Evolutionary conservation across 2,329 filamentous ascomycete genomes (phyloP).

Genomic region (Ceratocystis alfenasii): DNA sequence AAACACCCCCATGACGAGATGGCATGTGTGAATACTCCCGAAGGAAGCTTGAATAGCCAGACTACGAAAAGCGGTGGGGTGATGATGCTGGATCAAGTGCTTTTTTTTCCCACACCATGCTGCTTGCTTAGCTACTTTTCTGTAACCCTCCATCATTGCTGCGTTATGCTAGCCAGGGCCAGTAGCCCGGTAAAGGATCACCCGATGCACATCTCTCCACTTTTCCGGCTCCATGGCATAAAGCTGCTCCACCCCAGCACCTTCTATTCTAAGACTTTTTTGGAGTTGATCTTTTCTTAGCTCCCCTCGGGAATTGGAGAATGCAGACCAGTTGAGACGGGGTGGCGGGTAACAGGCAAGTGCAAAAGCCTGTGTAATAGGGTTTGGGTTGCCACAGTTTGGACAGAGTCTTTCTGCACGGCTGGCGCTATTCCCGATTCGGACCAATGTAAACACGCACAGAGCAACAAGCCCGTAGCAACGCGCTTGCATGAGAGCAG

Average conservation of each 20-base stretch:
- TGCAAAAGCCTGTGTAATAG: neutral
- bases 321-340: neutral
- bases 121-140: neutral
- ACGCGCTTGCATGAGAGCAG: constrained; percentile 2
- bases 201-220: neutral
- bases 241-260: neutral
- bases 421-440: neutral
- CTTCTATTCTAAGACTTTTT: neutral
- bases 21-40: neutral
- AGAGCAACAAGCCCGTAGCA: neutral
- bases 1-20: neutral
- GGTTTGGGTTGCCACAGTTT: neutral
- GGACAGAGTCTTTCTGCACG: neutral
- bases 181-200: neutral
- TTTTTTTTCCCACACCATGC: neutral
- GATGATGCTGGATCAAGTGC: neutral
- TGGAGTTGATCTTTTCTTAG: neutral
- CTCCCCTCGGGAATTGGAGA: neutral
- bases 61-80: neutral
- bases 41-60: neutral
- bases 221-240: neutral
- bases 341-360: neutral
- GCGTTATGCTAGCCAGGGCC: neutral
- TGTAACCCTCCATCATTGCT: neutral
- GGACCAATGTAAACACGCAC: neutral